phyloP scores from a whole-genome alignment of 148 eudicot species.

The Rhododendron williamsianum region DNA sequence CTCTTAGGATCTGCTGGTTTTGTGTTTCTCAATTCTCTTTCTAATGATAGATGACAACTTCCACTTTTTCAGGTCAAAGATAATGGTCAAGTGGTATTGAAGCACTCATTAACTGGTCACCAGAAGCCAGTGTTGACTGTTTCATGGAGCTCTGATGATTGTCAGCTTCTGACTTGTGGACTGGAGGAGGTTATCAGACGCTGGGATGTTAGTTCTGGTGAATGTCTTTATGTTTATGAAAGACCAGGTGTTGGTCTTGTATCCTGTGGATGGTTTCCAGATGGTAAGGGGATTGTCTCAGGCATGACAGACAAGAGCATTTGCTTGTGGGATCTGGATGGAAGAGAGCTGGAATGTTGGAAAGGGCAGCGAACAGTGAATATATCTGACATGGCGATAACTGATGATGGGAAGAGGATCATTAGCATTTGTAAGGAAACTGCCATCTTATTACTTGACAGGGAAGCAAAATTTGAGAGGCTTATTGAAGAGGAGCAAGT shows the following conservation, averaged over 20 bases:
- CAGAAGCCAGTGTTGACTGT: constrained; percentile 59
- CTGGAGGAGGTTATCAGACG: constrained; percentile 61
- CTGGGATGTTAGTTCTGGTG: constrained; percentile 77
- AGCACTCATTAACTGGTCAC: constrained; percentile 64
- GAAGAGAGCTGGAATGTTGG: constrained; percentile 61
- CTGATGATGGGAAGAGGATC: constrained; percentile 42
- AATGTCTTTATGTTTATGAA: constrained; percentile 65
- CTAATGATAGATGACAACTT: background rate
- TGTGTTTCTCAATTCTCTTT: background rate
- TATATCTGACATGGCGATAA: constrained; percentile 49
- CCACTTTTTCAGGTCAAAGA: constrained; percentile 38
- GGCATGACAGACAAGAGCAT: constrained; percentile 75
- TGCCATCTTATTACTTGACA: constrained; percentile 40
- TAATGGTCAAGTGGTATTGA: constrained; percentile 38
- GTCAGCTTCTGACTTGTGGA: constrained; percentile 82
- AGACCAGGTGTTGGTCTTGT: constrained; percentile 50
- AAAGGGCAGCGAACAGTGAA: constrained; percentile 48
- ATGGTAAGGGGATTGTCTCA: constrained; percentile 54
- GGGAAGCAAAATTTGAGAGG: constrained; percentile 55
- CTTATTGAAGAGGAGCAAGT: constrained; percentile 61
- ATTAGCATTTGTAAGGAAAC: constrained; percentile 38
- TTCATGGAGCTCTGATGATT: constrained; percentile 74
- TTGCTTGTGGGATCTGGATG: constrained; percentile 75
- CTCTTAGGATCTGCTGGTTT: background rate
- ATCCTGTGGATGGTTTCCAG: constrained; percentile 88